phyloP scores from a whole-genome alignment of 306 rosid species.

The Acacia crassicarpa region DNA sequence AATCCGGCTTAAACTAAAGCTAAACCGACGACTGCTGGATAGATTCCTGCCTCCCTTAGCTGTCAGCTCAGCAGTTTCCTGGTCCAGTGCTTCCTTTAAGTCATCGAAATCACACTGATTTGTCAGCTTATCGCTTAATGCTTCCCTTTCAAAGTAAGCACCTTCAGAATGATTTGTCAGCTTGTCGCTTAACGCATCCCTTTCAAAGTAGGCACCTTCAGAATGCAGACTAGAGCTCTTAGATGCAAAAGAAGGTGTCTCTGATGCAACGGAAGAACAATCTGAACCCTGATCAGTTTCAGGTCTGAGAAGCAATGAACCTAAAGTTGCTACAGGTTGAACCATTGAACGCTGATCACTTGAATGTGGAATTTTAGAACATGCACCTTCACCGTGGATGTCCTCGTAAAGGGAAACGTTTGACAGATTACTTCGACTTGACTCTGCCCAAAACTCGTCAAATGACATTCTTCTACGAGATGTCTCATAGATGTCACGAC shows the following conservation, averaged over 20 bases:
- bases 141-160: conserved; percentile 31
- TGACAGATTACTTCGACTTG: conserved; percentile 51
- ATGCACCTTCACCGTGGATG: conserved; percentile 37
- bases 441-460: conserved; percentile 43
- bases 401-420: conserved; percentile 46
- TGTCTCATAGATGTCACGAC: conserved; percentile 34
- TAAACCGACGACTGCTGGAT: conserved; percentile 60
- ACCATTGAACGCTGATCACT: conserved; percentile 41
- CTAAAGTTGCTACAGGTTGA: conserved; percentile 35
- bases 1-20: conserved; percentile 67
- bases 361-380: conserved; percentile 55
- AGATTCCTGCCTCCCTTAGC: conserved; percentile 38
- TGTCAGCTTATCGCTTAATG: conserved; percentile 22
- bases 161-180: conserved; percentile 27
- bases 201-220: conserved; percentile 36
- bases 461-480: conserved; percentile 39
- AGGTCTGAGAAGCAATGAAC: conserved; percentile 27
- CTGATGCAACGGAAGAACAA: conserved; percentile 38
- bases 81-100: conserved; percentile 34
- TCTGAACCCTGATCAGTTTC: conserved; percentile 33
- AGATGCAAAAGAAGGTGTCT: conserved; percentile 33
- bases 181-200: conserved; percentile 21
- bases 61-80: conserved; percentile 46
- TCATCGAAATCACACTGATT: conserved; percentile 37
- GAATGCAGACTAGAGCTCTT: conserved; percentile 34